Conservation (phyloP, 306 rosid species). For the Sicyos baderoa region DNA sequence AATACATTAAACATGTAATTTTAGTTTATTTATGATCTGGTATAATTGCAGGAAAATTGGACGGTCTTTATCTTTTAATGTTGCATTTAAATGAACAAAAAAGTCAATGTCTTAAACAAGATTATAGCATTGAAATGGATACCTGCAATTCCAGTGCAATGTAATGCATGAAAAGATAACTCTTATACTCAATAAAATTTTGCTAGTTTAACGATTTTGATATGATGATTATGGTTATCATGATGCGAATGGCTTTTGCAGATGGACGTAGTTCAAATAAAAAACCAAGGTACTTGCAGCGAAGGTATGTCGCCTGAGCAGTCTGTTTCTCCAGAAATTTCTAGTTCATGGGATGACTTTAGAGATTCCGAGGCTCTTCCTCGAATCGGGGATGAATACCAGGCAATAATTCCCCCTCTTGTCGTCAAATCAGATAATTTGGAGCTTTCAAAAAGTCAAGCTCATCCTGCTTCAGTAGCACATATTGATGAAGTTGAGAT, state of each 20-base stretch:
- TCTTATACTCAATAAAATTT: not conserved
- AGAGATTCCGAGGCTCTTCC: constrained; percentile 59
- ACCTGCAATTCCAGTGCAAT: too few species aligned
- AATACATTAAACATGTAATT: not conserved
- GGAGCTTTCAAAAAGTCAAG: constrained; percentile 25
- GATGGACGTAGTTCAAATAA: constrained; percentile 45
- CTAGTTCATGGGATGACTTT: constrained; percentile 39
- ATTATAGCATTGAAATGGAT: too few species aligned
- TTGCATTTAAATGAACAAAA: too few species aligned
- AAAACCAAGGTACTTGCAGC: constrained; percentile 27
- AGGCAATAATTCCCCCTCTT: constrained; percentile 51
- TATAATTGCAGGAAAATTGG: not conserved
- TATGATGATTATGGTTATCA: not conserved
- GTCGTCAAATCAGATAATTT: constrained; percentile 34
- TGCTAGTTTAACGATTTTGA: constrained; percentile 6
- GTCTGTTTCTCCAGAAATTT: constrained; percentile 39
- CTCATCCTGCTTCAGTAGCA: constrained; percentile 41
- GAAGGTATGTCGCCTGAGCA: constrained; percentile 39
- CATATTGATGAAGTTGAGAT: constrained; percentile 38
- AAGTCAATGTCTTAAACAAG: too few species aligned
- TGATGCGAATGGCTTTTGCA: constrained; percentile 23
- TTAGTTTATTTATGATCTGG: not conserved
- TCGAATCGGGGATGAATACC: constrained; percentile 66
- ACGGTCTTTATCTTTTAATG: too few species aligned
- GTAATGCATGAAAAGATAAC: not conserved